A percentile compares a stretch with the other conserved stretches of the same genome.
phyloP scores from a whole-genome alignment of 768 basidiomycete genomes.

The Cystobasidium tubakii region DNA sequence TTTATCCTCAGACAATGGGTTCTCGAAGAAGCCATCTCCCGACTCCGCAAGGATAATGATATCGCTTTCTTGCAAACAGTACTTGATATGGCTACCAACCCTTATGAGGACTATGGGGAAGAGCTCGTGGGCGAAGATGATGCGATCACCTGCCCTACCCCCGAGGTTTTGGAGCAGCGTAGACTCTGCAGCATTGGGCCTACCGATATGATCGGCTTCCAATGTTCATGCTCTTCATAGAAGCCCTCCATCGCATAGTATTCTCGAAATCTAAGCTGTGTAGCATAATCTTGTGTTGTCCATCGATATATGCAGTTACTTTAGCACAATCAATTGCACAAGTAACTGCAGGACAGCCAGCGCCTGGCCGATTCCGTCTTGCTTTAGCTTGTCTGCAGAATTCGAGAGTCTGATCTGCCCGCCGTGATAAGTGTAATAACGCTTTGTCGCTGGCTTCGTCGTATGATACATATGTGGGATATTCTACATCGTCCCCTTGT shows the following conservation, averaged over 20 bases:
- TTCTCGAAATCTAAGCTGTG: neutral
- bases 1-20: constrained; percentile 95
- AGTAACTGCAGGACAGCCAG: no score
- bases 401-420: no score
- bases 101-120: constrained; percentile 82
- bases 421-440: no score
- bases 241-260: neutral
- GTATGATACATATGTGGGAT: no score
- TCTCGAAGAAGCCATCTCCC: constrained; percentile 80
- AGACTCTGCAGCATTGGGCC: constrained; percentile 41
- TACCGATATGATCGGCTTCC: constrained; percentile 43
- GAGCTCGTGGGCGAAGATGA: constrained; percentile 56
- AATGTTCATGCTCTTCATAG: constrained; percentile 43
- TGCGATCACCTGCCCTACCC: constrained; percentile 23
- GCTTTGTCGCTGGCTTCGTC: no score
- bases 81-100: constrained; percentile 79
- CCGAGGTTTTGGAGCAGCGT: constrained; percentile 40
- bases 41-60: constrained; percentile 62
- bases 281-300: neutral
- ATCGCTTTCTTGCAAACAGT: constrained; percentile 71
- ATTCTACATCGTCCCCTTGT: no score
- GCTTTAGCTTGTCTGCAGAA: no score
- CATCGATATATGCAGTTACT: neutral
- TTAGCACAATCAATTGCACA: neutral
- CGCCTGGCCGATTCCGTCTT: no score